These are phyloP conservation scores for Solanum appendiculatum DNA, from an alignment of 257 asterid species.

Conservation along the genomic window DNA sequence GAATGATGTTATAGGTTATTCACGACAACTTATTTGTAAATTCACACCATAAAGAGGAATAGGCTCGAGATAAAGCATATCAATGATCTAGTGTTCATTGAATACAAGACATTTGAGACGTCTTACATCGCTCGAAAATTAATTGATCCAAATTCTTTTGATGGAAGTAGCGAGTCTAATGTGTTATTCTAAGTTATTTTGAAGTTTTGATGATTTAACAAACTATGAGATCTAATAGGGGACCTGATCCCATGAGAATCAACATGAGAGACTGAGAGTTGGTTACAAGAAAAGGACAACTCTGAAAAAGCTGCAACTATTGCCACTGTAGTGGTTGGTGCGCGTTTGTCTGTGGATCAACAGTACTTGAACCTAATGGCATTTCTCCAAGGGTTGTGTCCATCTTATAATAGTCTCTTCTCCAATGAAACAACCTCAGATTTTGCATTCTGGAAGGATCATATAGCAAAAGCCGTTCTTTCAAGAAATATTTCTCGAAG, in stretches of 20 bases:
- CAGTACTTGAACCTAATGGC: not conserved
- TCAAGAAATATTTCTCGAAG: too few species aligned
- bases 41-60: not conserved
- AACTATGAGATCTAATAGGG: not conserved
- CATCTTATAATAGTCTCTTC: not conserved
- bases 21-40: too few species aligned
- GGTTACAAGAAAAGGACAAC: not conserved
- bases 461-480: not conserved
- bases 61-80: not conserved
- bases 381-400: not conserved
- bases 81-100: not conserved
- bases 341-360: not conserved
- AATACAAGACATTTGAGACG: not conserved
- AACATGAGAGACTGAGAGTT: not conserved
- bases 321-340: not conserved
- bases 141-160: too few species aligned
- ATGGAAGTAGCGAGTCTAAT: too few species aligned
- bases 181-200: not conserved
- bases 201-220: not conserved
- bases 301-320: too few species aligned
- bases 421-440: not conserved
- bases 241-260: not conserved
- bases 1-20: too few species aligned
- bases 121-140: not conserved
- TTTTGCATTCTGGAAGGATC: too few species aligned